Evolutionary conservation across 202 grass and related monocot genomes (phyloP).

Genomic region (Miscanthus sacchariflorus): DNA sequence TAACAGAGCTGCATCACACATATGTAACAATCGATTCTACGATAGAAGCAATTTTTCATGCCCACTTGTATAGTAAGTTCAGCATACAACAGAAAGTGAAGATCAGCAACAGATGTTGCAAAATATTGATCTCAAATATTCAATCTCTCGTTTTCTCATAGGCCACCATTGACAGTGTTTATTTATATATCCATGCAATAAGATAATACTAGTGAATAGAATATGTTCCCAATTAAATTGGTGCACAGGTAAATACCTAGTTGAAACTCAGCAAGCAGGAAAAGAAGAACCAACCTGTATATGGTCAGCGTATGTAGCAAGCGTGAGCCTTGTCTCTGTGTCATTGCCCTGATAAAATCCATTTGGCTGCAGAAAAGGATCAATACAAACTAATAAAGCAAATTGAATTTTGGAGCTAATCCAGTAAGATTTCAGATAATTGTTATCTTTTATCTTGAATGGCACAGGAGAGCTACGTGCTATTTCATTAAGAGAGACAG

Average conservation of each 20-base stretch:
- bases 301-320: slow-evolving; percentile 74
- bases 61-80: slow-evolving; percentile 5
- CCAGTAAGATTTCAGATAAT: slow-evolving; percentile 14
- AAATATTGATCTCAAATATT: slow-evolving; percentile 1
- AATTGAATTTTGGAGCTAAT: background rate
- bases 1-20: slow-evolving; percentile 9
- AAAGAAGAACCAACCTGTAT: slow-evolving; percentile 73
- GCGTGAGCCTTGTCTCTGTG: slow-evolving; percentile 63
- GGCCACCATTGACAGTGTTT: background rate
- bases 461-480: background rate
- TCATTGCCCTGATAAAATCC: slow-evolving; percentile 87
- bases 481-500: slow-evolving; percentile 1
- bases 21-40: slow-evolving; percentile 4
- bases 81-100: slow-evolving; percentile 11
- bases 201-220: slow-evolving; percentile 25
- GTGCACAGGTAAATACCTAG: slow-evolving; percentile 10
- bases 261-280: slow-evolving; percentile 10
- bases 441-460: background rate
- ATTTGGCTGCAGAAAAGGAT: slow-evolving; percentile 71
- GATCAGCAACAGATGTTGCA: background rate
- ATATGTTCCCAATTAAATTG: slow-evolving; percentile 37
- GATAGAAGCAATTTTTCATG: background rate
- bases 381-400: slow-evolving; percentile 37
- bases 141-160: slow-evolving; percentile 3
- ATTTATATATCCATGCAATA: slow-evolving; percentile 27